Base-by-base conservation (phyloP, 2,329 filamentous ascomycete genomes). In the Xylaria sp. region DNA sequence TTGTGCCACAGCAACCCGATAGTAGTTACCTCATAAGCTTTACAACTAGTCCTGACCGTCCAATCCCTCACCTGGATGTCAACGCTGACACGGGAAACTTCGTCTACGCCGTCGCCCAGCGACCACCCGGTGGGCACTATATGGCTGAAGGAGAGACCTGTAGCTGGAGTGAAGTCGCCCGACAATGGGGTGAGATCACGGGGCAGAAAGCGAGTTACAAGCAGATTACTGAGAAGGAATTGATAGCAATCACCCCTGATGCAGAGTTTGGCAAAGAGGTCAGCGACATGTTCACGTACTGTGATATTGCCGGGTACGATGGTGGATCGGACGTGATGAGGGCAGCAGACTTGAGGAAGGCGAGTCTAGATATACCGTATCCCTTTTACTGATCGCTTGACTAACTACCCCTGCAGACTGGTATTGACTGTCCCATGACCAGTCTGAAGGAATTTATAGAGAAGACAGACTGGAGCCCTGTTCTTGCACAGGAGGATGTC, bases 401-500 rank as follows among this genome's bases (percentile, higher is more conserved):
- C 57, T 60, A 53, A 60, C 42, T 60, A 53, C 45, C 15, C 42
- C 33, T 47, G 21, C 31, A 61, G 59, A 52, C 51, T n/a, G 59
- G 59, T 11, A 61, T 57, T 19, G 52, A 61, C 3, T 61, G 59
- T 57, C 59, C 59, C 6, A 61, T 61, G 59, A 61, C 59, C 4
- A 52, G 12, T 52, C 14, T 61, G 17, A 38, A 51, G 35, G 14
- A 28, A 17, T 61, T 51, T 4, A 38, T 61, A 21, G 43, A 31
- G 1, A 56, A 19, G 15, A 42, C 56, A 51, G 59, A 61, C 9
- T 61, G 59, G 59, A 45, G 25, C 45, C 51, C 52, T 61, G 51
- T 61, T 43, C 52, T 61, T 52, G 35, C 35, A 38, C 12, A 21
- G 31, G 56, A 60, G 49, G 40, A 12, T 46, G 15, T 38, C 56